Percentiles rank a stretch among this genome's conserved stretches.
Conservation (phyloP, 1,139 yeast species). For the Meyerozyma sp. region DNA sequence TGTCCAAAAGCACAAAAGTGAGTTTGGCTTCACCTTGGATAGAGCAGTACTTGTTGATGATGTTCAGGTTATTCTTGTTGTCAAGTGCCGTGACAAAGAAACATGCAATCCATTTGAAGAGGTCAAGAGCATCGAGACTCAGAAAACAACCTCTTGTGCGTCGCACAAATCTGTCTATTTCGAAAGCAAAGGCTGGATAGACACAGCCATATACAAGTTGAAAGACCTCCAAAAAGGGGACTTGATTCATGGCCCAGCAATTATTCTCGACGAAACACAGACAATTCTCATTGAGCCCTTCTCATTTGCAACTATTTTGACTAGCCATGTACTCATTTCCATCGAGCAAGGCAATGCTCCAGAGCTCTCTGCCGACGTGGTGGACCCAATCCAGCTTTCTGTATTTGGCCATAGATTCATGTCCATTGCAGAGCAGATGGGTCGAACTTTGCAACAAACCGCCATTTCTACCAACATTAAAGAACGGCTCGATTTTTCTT, state of each 20-base stretch:
- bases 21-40: slow-evolving; percentile 39
- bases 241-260: slow-evolving; percentile 67
- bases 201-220: slow-evolving; percentile 49
- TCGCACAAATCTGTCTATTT: slow-evolving; percentile 21
- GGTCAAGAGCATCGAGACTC: slow-evolving; percentile 9
- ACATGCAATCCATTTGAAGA: slow-evolving; percentile 32
- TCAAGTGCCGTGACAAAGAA: slow-evolving; percentile 26
- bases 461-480: slow-evolving; percentile 83
- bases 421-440: slow-evolving; percentile 92
- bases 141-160: slow-evolving; percentile 2
- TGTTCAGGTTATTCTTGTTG: slow-evolving; percentile 51
- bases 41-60: slow-evolving; percentile 70
- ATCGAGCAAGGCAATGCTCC: slow-evolving; percentile 24
- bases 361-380: slow-evolving; percentile 21
- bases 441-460: slow-evolving; percentile 71
- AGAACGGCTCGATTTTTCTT: slow-evolving; percentile 78
- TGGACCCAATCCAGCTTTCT: slow-evolving; percentile 69
- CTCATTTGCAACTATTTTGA: slow-evolving; percentile 57
- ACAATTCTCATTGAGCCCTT: slow-evolving; percentile 76
- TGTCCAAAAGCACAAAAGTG: slow-evolving; percentile 27
- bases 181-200: slow-evolving; percentile 38
- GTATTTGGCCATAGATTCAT: slow-evolving; percentile 81
- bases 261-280: slow-evolving; percentile 81
- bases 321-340: slow-evolving; percentile 49
- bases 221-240: slow-evolving; percentile 50